Conservation (phyloP, 768 basidiomycete genomes). For the Suillus placidus region DNA sequence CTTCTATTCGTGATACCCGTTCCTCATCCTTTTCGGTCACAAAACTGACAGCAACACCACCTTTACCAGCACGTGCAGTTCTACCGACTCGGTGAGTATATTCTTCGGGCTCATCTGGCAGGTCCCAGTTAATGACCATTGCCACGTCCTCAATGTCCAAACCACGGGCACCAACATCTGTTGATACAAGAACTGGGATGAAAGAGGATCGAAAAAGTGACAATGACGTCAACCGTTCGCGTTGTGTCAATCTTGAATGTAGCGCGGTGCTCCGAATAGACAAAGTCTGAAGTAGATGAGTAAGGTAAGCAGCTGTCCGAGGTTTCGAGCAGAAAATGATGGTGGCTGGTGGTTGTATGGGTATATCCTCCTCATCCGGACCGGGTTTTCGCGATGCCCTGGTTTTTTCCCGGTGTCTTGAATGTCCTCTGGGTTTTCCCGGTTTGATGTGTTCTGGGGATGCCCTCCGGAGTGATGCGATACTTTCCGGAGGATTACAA, state of each 20-base stretch:
- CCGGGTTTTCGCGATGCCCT: slow-evolving; percentile 34
- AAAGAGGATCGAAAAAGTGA: slow-evolving; percentile 83
- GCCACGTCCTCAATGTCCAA: slow-evolving; percentile 96
- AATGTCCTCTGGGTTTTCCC: slow-evolving; percentile 28
- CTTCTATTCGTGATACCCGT: slow-evolving; percentile 79
- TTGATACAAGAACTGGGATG: slow-evolving; percentile 90
- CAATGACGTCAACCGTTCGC: slow-evolving; percentile 83
- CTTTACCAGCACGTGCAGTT: slow-evolving; percentile 88
- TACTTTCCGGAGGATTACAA: slow-evolving; percentile 84
- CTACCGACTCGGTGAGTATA: slow-evolving; percentile 96
- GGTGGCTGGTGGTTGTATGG: slow-evolving; percentile 86
- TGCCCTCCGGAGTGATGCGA: slow-evolving; percentile 63
- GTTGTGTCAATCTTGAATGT: slow-evolving; percentile 92
- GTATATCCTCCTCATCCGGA: slow-evolving; percentile 46
- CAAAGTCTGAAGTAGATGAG: slow-evolving; percentile 73
- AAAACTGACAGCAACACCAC: slow-evolving; percentile 90
- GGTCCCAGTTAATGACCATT: slow-evolving; percentile 96
- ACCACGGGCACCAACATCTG: slow-evolving; percentile 94
- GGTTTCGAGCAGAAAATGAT: slow-evolving; percentile 92
- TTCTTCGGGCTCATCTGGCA: slow-evolving; percentile 87
- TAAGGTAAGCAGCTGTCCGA: slow-evolving; percentile 89
- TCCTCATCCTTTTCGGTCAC: slow-evolving; percentile 94
- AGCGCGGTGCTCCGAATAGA: slow-evolving; percentile 85
- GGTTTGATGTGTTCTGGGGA: slow-evolving; percentile 54
- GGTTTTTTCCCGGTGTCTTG: slow-evolving; percentile 29